phyloP scores from a whole-genome alignment of 176 grass and related monocot genomes.

The Guadua angustifolia region DNA sequence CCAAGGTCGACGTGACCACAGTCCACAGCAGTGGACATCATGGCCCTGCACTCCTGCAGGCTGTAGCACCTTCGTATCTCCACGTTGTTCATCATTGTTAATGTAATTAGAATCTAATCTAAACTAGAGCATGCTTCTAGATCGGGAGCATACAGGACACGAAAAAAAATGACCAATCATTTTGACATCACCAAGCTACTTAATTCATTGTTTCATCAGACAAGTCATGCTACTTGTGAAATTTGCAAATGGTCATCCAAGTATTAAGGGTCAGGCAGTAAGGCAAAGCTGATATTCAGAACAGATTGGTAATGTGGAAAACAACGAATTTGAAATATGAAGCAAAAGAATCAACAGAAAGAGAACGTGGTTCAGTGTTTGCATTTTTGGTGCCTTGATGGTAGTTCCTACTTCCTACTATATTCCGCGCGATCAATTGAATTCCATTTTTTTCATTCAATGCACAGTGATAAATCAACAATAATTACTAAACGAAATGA shows the following conservation, averaged over 20 bases:
- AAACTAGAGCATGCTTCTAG: slow-evolving; percentile 44
- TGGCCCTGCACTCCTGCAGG: slow-evolving; percentile 12
- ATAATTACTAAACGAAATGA: slow-evolving; percentile 16
- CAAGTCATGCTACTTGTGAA: not conserved
- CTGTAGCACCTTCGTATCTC: slow-evolving; percentile 7
- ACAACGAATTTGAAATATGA: not conserved
- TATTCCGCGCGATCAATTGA: slow-evolving; percentile 17
- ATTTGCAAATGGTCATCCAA: not conserved
- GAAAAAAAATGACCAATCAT: slow-evolving; percentile 11
- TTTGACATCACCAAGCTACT: not conserved
- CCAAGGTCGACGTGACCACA: slow-evolving; percentile 2
- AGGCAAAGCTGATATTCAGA: not conserved
- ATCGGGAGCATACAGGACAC: not conserved
- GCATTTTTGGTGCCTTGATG: not conserved
- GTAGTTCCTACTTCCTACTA: not conserved
- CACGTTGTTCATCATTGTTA: slow-evolving; percentile 18
- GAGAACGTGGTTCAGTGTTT: slow-evolving; percentile 13
- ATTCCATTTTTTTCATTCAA: slow-evolving; percentile 20
- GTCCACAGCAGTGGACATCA: not conserved
- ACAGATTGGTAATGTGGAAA: slow-evolving; percentile 22
- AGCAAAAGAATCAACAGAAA: not conserved
- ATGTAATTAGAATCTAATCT: slow-evolving; percentile 26
- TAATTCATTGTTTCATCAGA: not conserved
- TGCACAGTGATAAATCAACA: not conserved
- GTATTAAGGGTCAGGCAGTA: not conserved